These are phyloP conservation scores for Seminavis robusta DNA, from an alignment of 108 stramenopile species.

Conservation along the genomic window DNA sequence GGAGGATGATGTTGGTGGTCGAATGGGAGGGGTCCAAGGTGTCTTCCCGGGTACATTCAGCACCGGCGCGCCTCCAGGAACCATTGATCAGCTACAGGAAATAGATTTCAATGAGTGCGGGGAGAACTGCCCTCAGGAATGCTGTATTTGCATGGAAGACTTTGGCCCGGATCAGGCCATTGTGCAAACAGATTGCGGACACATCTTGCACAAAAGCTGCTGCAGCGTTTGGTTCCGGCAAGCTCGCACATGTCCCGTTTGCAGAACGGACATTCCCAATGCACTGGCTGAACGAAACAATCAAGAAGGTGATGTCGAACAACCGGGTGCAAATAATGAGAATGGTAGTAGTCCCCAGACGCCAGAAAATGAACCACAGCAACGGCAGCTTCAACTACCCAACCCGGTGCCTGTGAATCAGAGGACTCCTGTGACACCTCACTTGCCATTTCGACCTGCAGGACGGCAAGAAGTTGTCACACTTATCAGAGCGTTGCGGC, in stretches of 20 bases:
- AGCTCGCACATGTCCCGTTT: conserved; percentile 66
- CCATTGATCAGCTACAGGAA: conserved; percentile 37
- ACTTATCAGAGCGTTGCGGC: too few species aligned
- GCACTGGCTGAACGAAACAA: too few species aligned
- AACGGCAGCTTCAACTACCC: too few species aligned
- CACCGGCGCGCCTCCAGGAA: conserved; percentile 51
- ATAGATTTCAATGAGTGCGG: conserved; percentile 31
- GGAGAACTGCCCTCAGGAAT: conserved; percentile 48
- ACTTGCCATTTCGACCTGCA: too few species aligned
- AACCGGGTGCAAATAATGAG: too few species aligned
- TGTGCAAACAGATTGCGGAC: conserved; percentile 66
- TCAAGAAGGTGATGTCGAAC: too few species aligned
- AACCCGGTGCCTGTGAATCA: too few species aligned
- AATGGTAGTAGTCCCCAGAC: too few species aligned
- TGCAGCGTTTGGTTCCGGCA: conserved; percentile 69
- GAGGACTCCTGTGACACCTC: too few species aligned
- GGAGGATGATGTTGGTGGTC: conserved; percentile 10
- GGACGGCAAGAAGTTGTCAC: too few species aligned
- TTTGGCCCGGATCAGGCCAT: conserved; percentile 49
- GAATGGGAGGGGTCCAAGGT: conserved; percentile 16
- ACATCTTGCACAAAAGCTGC: conserved; percentile 74
- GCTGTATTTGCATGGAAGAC: conserved; percentile 73
- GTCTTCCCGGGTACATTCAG: conserved; percentile 49
- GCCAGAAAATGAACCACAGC: too few species aligned
- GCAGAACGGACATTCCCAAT: conserved; percentile 53